Percentiles rank a stretch among this genome's conserved stretches.
Evolutionary conservation across 331 rosid species (phyloP).

Genomic region (Acacia pycnantha): DNA sequence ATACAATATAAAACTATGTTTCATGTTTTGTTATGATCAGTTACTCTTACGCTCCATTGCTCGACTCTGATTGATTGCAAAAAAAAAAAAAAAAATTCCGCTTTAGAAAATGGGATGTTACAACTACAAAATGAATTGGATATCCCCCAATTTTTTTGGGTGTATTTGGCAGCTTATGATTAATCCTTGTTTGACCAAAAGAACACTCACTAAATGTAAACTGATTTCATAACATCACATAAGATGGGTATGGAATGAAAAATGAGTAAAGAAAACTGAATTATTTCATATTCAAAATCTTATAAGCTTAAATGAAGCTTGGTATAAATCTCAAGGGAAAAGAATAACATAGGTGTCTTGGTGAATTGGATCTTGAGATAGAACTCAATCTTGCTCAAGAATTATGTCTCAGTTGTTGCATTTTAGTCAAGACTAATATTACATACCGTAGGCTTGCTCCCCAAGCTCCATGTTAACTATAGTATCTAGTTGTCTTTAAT

Average conservation of each 20-base stretch:
- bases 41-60: no score
- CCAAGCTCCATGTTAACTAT: not conserved
- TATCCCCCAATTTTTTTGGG: not conserved
- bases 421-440: not conserved
- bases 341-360: not conserved
- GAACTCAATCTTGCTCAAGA: not conserved
- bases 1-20: no score
- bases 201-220: not conserved
- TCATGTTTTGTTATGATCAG: no score
- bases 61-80: no score
- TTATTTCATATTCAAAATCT: not conserved
- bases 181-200: not conserved
- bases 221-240: not conserved
- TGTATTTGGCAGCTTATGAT: not conserved
- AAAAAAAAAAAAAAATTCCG: no score
- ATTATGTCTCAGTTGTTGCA: not conserved
- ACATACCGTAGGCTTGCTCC: conserved; percentile 1
- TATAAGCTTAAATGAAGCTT: not conserved
- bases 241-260: not conserved
- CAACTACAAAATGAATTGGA: not conserved
- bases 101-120: no score
- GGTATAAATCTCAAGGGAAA: not conserved
- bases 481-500: not conserved
- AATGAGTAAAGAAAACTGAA: not conserved
- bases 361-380: not conserved